These are phyloP conservation scores for Plasmodium cynomolgi DNA, from an alignment of 169 alveolate species.

Conservation along the genomic window DNA sequence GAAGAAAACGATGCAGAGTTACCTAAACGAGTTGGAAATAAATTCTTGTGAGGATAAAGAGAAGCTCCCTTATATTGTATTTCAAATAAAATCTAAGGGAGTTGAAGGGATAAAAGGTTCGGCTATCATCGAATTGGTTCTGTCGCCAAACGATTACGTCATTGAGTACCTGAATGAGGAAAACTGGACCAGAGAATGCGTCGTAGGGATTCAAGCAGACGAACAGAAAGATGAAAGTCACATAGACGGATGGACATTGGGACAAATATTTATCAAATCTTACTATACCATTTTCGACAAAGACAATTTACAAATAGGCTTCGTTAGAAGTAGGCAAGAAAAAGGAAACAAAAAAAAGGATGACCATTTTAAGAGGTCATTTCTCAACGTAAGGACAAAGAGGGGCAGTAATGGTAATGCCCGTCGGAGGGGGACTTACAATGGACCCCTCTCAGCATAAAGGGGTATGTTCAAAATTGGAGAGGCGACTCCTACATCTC, in stretches of 20 bases:
- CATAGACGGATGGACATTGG: conserved; percentile 60
- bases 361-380: background rate
- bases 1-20: conserved; percentile 56
- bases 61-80: conserved; percentile 55
- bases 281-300: conserved; percentile 85
- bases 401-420: background rate
- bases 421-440: conserved; percentile 11
- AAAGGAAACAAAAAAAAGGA: background rate
- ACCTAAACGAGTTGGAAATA: conserved; percentile 42
- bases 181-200: conserved; percentile 69
- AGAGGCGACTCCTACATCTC: background rate
- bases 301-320: conserved; percentile 83
- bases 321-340: conserved; percentile 77
- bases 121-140: conserved; percentile 76
- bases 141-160: conserved; percentile 84
- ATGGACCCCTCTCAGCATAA: conserved; percentile 27
- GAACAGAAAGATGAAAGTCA: conserved; percentile 80
- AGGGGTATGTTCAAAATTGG: background rate
- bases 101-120: conserved; percentile 14
- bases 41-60: conserved; percentile 74
- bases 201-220: conserved; percentile 81
- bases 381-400: conserved; percentile 2
- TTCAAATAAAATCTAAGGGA: conserved; percentile 52
- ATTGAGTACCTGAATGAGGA: conserved; percentile 71
- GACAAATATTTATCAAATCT: conserved; percentile 79